Percentiles rank a stretch among this genome's conserved stretches.
phyloP scores from a whole-genome alignment of 306 rosid genomes.

The Lagenaria siceraria region DNA sequence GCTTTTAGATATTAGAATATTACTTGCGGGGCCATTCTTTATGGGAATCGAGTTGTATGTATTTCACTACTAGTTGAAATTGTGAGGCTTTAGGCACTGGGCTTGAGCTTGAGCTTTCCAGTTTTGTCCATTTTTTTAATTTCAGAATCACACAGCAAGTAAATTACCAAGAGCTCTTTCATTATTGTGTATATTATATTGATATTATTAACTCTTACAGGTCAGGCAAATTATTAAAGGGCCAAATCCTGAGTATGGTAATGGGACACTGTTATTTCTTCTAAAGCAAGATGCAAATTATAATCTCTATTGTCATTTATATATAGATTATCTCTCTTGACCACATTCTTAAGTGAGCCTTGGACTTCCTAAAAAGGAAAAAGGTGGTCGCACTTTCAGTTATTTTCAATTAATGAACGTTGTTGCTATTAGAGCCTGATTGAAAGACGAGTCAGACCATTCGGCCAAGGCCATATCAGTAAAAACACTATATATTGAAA shows the following conservation, averaged over 20 bases:
- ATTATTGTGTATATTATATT: not conserved
- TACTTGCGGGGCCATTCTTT: constrained; percentile 17
- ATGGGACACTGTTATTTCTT: not conserved
- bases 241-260: not conserved
- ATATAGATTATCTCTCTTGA: not conserved
- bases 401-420: no score
- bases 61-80: constrained; percentile 13
- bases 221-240: not conserved
- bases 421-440: no score
- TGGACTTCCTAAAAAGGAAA: no score
- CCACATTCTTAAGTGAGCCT: no score
- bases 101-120: constrained; percentile 28
- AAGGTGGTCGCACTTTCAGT: no score
- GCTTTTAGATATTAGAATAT: constrained; percentile 22
- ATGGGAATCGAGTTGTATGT: constrained; percentile 21
- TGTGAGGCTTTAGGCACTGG: constrained; percentile 20
- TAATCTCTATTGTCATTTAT: not conserved
- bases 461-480: no score
- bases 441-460: no score
- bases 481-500: no score
- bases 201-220: not conserved
- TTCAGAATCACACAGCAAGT: not conserved
- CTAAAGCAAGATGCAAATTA: not conserved
- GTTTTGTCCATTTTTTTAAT: constrained; percentile 16
- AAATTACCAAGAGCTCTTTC: not conserved